Percentiles rank a stretch among this genome's conserved stretches.
phyloP scores from a whole-genome alignment of 192 early-diverging fungal genomes.

The Mortierella antarctica region DNA sequence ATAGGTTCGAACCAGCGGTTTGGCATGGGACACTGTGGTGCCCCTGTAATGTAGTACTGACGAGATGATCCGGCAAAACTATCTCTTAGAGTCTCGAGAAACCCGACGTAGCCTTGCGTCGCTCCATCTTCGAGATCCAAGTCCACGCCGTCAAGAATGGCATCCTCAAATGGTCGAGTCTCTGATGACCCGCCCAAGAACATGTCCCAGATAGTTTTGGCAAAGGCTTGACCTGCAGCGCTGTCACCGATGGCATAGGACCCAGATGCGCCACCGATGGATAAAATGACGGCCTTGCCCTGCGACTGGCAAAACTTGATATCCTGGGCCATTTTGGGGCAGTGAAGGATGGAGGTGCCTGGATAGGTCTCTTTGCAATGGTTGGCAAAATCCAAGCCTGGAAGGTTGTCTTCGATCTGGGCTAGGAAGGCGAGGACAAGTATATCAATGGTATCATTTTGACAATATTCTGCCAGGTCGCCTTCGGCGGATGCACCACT shows the following conservation, averaged over 20 bases:
- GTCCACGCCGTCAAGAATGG: conserved; percentile 68
- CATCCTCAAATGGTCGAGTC: conserved; percentile 67
- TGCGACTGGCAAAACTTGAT: conserved; percentile 72
- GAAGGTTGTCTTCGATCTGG: conserved; percentile 59
- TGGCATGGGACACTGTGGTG: conserved; percentile 71
- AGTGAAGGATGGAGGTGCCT: conserved; percentile 63
- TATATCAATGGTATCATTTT: conserved; percentile 64
- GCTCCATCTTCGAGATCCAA: conserved; percentile 67
- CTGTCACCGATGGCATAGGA: conserved; percentile 1
- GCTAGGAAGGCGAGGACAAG: conserved; percentile 67
- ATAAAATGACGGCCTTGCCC: conserved; percentile 68
- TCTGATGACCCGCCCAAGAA: conserved; percentile 67
- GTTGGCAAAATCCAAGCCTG: conserved; percentile 66
- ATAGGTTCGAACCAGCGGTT: conserved; percentile 63
- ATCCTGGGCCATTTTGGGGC: conserved; percentile 61
- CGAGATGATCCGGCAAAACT: conserved; percentile 1
- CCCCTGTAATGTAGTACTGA: conserved; percentile 61
- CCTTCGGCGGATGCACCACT: background rate
- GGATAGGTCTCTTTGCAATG: conserved; percentile 62
- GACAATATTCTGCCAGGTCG: conserved; percentile 57
- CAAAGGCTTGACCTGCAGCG: conserved; percentile 52
- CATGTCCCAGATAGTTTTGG: conserved; percentile 62
- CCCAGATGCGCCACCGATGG: conserved; percentile 73
- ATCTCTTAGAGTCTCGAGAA: conserved; percentile 50
- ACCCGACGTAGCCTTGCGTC: conserved; percentile 59